Percentiles rank a stretch among this genome's conserved stretches.
Conservation (phyloP, 495 filamentous ascomycete genomes). For the Trichodelitschia bisporula region DNA sequence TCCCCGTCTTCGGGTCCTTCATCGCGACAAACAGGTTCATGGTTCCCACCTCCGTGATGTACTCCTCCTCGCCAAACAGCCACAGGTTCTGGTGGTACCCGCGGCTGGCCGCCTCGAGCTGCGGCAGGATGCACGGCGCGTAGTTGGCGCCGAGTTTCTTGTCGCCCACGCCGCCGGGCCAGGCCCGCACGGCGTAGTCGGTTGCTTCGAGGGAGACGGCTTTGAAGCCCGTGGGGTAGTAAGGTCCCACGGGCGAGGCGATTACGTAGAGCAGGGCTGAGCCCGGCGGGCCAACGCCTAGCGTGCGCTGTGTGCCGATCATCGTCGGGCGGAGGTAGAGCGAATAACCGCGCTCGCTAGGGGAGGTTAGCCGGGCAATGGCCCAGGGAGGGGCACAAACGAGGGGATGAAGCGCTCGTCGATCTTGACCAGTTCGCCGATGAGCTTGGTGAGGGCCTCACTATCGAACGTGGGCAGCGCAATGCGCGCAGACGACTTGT, state of each 20-base stretch:
- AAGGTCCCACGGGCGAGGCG: constrained; percentile 88
- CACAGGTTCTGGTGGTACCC: constrained; percentile 97
- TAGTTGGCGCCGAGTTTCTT: constrained; percentile 98
- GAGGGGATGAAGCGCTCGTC: constrained; percentile 76
- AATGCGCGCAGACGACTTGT: constrained; percentile 71
- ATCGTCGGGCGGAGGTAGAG: constrained; percentile 88
- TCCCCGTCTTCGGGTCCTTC: constrained; percentile 55
- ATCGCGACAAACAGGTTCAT: constrained; percentile 92
- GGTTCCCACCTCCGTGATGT: constrained; percentile 85
- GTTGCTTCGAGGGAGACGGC: constrained; percentile 84
- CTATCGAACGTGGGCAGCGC: constrained; percentile 66
- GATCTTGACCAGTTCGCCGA: constrained; percentile 50
- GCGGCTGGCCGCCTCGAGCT: constrained; percentile 64
- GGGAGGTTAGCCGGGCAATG: too few species aligned
- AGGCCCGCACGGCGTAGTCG: constrained; percentile 82
- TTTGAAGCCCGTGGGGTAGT: constrained; percentile 96
- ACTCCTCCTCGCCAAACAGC: constrained; percentile 87
- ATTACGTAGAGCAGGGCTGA: constrained; percentile 84
- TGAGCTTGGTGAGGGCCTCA: constrained; percentile 47
- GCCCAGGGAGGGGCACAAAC: constrained; percentile 15
- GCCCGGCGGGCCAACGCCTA: constrained; percentile 76
- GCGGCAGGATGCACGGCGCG: constrained; percentile 83
- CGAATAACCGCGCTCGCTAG: constrained; percentile 51
- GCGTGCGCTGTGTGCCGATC: constrained; percentile 85
- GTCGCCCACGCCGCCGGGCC: constrained; percentile 91